phyloP scores from a whole-genome alignment of 140 eudicot genomes.

The Anethum foeniculum region DNA sequence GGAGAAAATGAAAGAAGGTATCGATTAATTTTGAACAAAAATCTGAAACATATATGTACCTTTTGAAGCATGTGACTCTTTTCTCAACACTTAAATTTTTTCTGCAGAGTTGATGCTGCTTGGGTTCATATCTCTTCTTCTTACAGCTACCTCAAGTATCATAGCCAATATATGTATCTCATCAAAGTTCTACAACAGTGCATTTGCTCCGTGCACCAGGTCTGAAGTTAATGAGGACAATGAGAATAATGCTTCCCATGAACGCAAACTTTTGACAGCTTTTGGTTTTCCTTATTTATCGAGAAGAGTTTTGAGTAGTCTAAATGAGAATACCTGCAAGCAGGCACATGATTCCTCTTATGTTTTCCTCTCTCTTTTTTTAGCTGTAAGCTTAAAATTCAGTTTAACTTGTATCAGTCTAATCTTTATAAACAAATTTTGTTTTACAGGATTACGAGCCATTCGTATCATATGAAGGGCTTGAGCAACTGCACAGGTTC shows the following conservation, averaged over 20 bases:
- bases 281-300: conserved; percentile 31
- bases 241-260: conserved; percentile 30
- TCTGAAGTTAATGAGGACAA: conserved; percentile 54
- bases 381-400: background rate
- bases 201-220: conserved; percentile 85
- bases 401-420: background rate
- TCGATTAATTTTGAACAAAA: background rate
- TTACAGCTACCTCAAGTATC: conserved; percentile 87
- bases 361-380: background rate
- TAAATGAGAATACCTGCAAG: conserved; percentile 62
- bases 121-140: conserved; percentile 92
- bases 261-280: conserved; percentile 50
- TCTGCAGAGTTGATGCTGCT: conserved; percentile 97
- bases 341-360: conserved; percentile 46
- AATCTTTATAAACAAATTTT: background rate
- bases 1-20: conserved; percentile 99
- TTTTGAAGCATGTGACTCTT: background rate
- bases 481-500: conserved; percentile 93
- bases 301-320: conserved; percentile 54
- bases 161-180: conserved; percentile 85
- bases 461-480: conserved; percentile 96
- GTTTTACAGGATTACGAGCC: conserved; percentile 73
- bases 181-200: conserved; percentile 61
- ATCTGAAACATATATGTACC: background rate
- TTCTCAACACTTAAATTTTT: conserved; percentile 11